These are phyloP conservation scores for Guyanaporus albipodus DNA, from an alignment of 768 basidiomycete genomes.

Conservation along the genomic window DNA sequence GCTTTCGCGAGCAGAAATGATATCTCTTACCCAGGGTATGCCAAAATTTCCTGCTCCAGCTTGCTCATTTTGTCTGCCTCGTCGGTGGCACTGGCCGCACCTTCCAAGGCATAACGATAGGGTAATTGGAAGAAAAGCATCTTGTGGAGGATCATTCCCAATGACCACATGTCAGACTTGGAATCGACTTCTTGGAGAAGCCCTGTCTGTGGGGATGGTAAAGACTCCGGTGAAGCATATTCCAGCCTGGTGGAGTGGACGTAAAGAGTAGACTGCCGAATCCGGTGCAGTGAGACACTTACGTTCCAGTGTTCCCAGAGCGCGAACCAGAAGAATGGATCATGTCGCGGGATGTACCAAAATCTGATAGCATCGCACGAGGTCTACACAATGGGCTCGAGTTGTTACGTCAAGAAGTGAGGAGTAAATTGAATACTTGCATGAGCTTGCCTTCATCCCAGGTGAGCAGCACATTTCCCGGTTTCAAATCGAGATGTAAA, in stretches of 20 bases:
- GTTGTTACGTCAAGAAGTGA: neutral
- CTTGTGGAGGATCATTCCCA: conserved; percentile 95
- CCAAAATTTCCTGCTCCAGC: conserved; percentile 68
- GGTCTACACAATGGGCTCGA: conserved; percentile 47
- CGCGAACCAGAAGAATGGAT: conserved; percentile 61
- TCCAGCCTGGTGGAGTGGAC: conserved; percentile 52
- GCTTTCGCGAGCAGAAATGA: neutral
- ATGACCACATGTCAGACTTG: conserved; percentile 94
- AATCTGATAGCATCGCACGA: conserved; percentile 92
- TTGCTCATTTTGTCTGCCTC: conserved; percentile 62
- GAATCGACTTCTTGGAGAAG: conserved; percentile 70
- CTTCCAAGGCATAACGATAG: conserved; percentile 67
- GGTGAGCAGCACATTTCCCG: conserved; percentile 88
- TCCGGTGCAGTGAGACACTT: conserved; percentile 29
- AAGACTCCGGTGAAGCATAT: conserved; percentile 85
- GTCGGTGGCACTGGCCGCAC: conserved; percentile 46
- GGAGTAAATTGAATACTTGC: conserved; percentile 37
- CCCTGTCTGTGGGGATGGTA: conserved; percentile 65
- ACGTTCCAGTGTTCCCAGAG: conserved; percentile 96
- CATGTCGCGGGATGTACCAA: conserved; percentile 93
- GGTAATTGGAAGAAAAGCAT: conserved; percentile 89
- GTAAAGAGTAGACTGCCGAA: neutral
- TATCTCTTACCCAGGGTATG: conserved; percentile 64
- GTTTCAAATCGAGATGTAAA: conserved; percentile 90
- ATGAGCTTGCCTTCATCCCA: conserved; percentile 85